Percentiles rank a stretch among this genome's conserved stretches.
These are phyloP conservation scores for Magnaporthales sp. DNA, from an alignment of 2,329 filamentous ascomycete genomes.

Conservation along the genomic window DNA sequence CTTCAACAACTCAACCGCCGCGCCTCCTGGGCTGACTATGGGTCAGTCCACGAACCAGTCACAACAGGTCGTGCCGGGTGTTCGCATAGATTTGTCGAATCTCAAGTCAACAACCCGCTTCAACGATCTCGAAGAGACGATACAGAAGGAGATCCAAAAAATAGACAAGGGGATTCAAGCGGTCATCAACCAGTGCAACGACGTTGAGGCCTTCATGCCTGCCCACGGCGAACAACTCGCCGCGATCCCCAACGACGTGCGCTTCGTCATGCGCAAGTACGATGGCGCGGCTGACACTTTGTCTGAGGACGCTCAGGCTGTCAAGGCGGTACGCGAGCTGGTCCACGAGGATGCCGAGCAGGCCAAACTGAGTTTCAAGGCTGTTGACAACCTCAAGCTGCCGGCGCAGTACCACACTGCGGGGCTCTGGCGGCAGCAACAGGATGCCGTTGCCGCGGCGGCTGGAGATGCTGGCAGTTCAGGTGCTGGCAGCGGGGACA, in stretches of 20 bases:
- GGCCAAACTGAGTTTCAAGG: constrained; percentile 34
- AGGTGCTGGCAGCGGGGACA: constrained; percentile 35
- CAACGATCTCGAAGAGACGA: constrained; percentile 75
- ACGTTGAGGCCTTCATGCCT: constrained; percentile 62
- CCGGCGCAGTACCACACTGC: constrained; percentile 40
- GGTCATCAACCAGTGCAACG: constrained; percentile 69
- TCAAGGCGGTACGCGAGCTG: constrained; percentile 30
- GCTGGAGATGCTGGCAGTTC: constrained; percentile 29
- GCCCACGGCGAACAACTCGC: constrained; percentile 35
- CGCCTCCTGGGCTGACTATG: constrained; percentile 11
- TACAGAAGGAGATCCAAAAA: constrained; percentile 68
- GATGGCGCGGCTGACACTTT: constrained; percentile 32
- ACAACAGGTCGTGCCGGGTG: constrained; percentile 55
- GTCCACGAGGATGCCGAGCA: constrained; percentile 32
- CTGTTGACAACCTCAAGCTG: constrained; percentile 36
- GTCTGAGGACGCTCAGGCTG: constrained; percentile 29
- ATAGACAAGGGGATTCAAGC: constrained; percentile 74
- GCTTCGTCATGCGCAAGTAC: constrained; percentile 34
- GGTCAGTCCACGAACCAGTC: constrained; percentile 24
- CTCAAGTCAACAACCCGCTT: constrained; percentile 84
- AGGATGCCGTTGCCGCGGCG: constrained; percentile 28
- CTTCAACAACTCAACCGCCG: constrained; percentile 2
- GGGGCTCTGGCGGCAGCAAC: constrained; percentile 28
- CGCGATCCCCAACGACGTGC: constrained; percentile 32
- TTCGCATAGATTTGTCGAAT: constrained; percentile 70